Conservation (phyloP, 768 basidiomycete genomes). For the Leccinum olivaceopallidum region DNA sequence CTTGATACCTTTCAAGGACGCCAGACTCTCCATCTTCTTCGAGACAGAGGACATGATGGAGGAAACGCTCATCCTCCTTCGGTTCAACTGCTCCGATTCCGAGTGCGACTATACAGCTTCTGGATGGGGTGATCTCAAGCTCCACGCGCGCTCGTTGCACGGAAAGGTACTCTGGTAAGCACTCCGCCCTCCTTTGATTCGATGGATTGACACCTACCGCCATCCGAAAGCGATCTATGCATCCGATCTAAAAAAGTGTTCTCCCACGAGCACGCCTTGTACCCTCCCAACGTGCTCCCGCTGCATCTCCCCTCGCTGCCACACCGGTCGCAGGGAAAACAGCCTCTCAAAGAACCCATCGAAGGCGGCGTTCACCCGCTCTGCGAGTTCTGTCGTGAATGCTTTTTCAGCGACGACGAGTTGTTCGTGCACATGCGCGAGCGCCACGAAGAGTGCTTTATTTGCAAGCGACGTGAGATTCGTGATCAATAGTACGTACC, state of each 20-base stretch:
- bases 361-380: conserved; percentile 77
- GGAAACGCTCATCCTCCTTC: conserved; percentile 83
- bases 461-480: conserved; percentile 83
- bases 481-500: conserved; percentile 81
- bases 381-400: conserved; percentile 90
- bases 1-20: conserved; percentile 62
- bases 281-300: conserved; percentile 61
- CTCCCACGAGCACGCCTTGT: conserved; percentile 90
- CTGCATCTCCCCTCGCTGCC: conserved; percentile 77
- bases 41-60: conserved; percentile 96
- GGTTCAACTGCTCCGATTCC: conserved; percentile 90
- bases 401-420: conserved; percentile 92
- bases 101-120: conserved; percentile 82
- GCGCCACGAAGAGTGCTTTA: conserved; percentile 92
- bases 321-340: conserved; percentile 38
- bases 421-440: conserved; percentile 93
- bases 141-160: conserved; percentile 79
- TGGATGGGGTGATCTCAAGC: conserved; percentile 88
- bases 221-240: conserved; percentile 72
- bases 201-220: neutral
- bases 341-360: conserved; percentile 50
- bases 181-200: too few relatives aligned
- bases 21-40: conserved; percentile 77
- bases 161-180: conserved; percentile 76
- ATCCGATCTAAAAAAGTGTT: conserved; percentile 92